These are phyloP conservation scores for Chaetomiaceae sp. DNA, from an alignment of 2,329 filamentous ascomycete species.

Conservation along the genomic window DNA sequence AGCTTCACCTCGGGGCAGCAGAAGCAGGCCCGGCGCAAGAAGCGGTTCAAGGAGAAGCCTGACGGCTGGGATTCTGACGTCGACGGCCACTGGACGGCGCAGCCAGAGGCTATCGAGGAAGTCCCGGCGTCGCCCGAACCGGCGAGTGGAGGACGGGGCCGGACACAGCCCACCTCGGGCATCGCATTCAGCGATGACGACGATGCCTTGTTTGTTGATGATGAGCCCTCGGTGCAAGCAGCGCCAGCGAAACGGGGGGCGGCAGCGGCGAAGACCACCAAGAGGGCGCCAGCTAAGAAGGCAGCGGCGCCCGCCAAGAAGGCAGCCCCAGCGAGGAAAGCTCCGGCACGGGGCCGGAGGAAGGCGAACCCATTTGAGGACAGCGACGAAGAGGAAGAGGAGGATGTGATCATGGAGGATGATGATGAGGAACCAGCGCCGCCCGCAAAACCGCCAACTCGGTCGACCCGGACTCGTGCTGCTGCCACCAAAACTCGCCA, in stretches of 20 bases:
- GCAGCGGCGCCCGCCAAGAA: constrained; percentile 33
- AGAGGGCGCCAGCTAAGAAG: constrained; percentile 34
- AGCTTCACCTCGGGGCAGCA: constrained; percentile 62
- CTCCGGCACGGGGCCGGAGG: constrained; percentile 42
- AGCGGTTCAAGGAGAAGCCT: constrained; percentile 69
- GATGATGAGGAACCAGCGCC: constrained; percentile 44
- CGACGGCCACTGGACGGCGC: constrained; percentile 80
- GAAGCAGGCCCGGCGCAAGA: constrained; percentile 43
- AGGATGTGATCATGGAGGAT: constrained; percentile 33
- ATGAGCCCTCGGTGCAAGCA: constrained; percentile 43
- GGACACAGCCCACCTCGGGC: constrained; percentile 32
- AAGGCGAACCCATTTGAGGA: constrained; percentile 35
- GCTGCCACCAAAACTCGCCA: constrained; percentile 39
- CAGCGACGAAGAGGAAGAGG: constrained; percentile 37
- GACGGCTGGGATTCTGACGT: constrained; percentile 84
- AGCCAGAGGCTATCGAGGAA: constrained; percentile 62
- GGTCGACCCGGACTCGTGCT: constrained; percentile 30
- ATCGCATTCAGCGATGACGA: constrained; percentile 41
- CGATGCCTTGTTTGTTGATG: constrained; percentile 45
- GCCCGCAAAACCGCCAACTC: constrained; percentile 32
- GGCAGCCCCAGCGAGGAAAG: constrained; percentile 41
- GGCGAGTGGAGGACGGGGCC: constrained; percentile 23
- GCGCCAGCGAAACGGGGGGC: constrained; percentile 29
- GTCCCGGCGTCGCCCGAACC: constrained; percentile 35
- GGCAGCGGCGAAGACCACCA: constrained; percentile 29